phyloP scores from a whole-genome alignment of 805 yeast genomes.

The Yarrowia sp. region DNA sequence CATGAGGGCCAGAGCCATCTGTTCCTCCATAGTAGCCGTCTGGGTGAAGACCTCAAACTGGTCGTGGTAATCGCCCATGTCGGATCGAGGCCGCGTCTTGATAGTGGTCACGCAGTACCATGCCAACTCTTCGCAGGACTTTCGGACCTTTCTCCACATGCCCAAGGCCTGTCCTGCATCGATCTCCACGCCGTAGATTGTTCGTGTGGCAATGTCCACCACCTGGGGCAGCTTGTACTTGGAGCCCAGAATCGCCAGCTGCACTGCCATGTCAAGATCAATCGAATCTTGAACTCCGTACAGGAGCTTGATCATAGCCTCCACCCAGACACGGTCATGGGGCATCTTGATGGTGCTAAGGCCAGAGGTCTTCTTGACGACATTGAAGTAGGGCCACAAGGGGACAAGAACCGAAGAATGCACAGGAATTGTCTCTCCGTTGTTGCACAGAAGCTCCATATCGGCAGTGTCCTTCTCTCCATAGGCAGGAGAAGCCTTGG shows the following conservation, averaged over 20 bases:
- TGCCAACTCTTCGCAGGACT: neutral
- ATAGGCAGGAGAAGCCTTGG: too few relatives aligned
- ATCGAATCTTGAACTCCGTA: neutral
- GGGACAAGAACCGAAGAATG: neutral
- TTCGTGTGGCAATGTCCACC: neutral
- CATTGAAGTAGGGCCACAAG: neutral
- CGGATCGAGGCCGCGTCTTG: neutral
- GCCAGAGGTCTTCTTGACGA: neutral
- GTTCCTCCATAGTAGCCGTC: neutral
- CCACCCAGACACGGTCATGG: neutral
- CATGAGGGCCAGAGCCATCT: neutral
- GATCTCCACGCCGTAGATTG: neutral
- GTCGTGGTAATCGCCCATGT: neutral
- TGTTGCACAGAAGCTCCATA: neutral
- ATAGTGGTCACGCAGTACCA: neutral
- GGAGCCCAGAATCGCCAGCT: neutral
- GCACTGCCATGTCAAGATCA: neutral
- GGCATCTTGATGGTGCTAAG: neutral
- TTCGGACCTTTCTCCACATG: neutral
- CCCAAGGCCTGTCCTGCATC: neutral
- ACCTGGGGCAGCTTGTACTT: neutral
- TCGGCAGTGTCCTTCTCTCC: neutral
- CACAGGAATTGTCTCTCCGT: neutral
- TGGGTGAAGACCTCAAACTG: neutral
- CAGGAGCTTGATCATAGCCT: neutral